These are phyloP conservation scores for Areca catechu DNA, from an alignment of 176 grass and related monocot species.

Conservation along the genomic window DNA sequence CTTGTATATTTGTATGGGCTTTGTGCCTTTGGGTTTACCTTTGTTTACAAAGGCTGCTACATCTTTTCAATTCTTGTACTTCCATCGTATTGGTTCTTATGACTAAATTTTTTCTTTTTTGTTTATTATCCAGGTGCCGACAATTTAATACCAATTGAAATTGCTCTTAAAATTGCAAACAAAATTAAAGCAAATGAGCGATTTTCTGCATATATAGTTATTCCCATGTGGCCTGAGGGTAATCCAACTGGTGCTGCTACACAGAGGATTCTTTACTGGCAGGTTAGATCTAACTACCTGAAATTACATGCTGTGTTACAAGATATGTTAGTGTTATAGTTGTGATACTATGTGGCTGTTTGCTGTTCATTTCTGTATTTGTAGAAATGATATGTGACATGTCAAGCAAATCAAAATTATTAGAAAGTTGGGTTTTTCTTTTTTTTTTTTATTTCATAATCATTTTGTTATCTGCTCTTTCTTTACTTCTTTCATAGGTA, in stretches of 20 bases:
- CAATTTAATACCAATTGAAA: slow-evolving; percentile 90
- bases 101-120: background rate
- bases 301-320: background rate
- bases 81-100: too few relatives aligned
- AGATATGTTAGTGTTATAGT: background rate
- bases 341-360: background rate
- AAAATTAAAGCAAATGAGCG: slow-evolving; percentile 86
- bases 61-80: too few relatives aligned
- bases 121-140: slow-evolving; percentile 54
- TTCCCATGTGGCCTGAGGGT: slow-evolving; percentile 99
- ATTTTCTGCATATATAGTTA: slow-evolving; percentile 77
- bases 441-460: too few relatives aligned
- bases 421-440: too few relatives aligned
- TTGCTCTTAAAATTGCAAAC: slow-evolving; percentile 94
- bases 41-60: too few relatives aligned
- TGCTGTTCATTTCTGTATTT: background rate
- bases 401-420: too few relatives aligned
- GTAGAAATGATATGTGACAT: too few relatives aligned
- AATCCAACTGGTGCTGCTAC: slow-evolving; percentile 69
- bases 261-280: slow-evolving; percentile 87
- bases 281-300: slow-evolving; percentile 35
- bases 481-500: too few relatives aligned
- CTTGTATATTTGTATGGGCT: too few relatives aligned
- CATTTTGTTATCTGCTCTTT: too few relatives aligned
- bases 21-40: too few relatives aligned